These are phyloP conservation scores for Mallotus japonicus DNA, from an alignment of 441 rosid genomes.

Conservation along the genomic window DNA sequence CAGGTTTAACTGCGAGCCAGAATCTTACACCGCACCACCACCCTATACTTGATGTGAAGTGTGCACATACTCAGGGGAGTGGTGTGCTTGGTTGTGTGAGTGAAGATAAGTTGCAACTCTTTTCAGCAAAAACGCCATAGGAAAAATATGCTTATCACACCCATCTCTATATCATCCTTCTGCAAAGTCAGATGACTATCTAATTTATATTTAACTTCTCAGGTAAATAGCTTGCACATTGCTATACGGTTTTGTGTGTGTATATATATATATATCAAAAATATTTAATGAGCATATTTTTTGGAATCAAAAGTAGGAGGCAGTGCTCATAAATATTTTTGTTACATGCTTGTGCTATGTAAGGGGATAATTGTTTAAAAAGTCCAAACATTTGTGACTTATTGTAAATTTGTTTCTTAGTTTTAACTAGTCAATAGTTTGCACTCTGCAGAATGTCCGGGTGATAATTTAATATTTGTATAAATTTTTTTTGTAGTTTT, in stretches of 20 bases:
- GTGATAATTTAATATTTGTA: no score
- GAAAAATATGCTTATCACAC: neutral
- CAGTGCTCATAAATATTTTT: neutral
- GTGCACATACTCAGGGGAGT: neutral
- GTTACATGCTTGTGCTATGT: neutral
- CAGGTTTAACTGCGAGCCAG: conserved; percentile 6
- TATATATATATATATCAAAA: neutral
- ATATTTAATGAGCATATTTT: neutral
- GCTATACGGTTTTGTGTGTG: neutral
- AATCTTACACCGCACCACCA: conserved; percentile 7
- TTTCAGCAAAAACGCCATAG: neutral
- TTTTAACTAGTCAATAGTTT: no score
- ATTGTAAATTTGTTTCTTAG: no score
- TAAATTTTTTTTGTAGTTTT: no score
- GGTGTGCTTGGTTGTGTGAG: conserved; percentile 11
- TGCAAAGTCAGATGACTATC: no score
- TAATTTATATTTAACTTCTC: neutral
- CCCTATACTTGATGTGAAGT: conserved; percentile 16
- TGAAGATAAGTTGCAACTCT: conserved; percentile 13
- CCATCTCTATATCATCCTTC: neutral
- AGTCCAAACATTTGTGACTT: no score
- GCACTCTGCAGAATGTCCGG: no score
- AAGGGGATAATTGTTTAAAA: neutral
- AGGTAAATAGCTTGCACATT: neutral
- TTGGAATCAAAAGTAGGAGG: neutral